phyloP scores from a whole-genome alignment of 2,329 filamentous ascomycete species.

The Cladophialophora chaetospira region DNA sequence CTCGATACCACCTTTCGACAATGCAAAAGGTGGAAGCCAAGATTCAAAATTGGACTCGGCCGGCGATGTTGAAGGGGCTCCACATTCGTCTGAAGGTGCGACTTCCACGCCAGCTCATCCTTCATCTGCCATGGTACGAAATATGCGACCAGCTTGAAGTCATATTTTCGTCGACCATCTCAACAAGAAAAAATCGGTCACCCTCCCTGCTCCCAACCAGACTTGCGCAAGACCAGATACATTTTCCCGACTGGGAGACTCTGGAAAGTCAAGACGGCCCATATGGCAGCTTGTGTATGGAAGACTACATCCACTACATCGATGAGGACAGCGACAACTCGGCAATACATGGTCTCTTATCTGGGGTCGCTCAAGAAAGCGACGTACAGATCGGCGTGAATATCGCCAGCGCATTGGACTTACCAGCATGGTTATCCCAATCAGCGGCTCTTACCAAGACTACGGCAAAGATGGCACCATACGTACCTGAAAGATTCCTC shows the following conservation, averaged over 20 bases:
- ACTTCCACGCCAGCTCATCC: neutral
- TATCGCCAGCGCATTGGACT: neutral
- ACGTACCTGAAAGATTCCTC: neutral
- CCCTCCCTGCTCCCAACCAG: constrained; percentile 2
- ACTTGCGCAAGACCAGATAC: no score
- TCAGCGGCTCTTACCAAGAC: neutral
- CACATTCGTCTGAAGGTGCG: neutral
- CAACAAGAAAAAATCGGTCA: neutral
- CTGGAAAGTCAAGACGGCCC: no score
- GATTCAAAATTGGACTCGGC: neutral
- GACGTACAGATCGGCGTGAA: neutral
- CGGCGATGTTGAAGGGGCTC: neutral
- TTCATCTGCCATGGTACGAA: constrained; percentile 4
- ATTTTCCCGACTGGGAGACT: no score
- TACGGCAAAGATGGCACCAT: neutral
- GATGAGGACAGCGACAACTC: no score
- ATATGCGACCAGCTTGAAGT: no score
- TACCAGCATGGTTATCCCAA: neutral
- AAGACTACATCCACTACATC: no score
- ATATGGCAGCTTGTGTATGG: no score
- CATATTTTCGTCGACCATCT: no score
- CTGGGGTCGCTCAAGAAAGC: no score
- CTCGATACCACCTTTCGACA: constrained; percentile 2
- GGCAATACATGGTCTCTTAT: no score
- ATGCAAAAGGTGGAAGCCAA: no score